phyloP scores from a whole-genome alignment of 2,329 filamentous ascomycete species.

The Ceratocystis cubensis region DNA sequence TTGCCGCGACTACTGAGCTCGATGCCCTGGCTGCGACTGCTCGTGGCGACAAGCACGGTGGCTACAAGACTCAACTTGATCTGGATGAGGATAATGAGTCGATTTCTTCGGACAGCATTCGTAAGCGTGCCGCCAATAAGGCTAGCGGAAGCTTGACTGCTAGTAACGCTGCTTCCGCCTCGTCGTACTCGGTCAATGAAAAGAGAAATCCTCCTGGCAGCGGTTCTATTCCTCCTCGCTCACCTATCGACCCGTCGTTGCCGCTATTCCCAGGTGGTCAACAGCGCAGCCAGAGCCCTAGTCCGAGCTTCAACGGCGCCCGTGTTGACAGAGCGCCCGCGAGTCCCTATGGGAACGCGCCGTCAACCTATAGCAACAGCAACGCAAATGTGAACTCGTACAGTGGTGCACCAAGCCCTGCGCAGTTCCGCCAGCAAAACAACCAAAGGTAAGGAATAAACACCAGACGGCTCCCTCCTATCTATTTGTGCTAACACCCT shows the following conservation, averaged over 20 bases:
- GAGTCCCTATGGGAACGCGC: constrained; percentile 28
- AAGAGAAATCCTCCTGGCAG: constrained; percentile 6
- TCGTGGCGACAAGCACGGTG: constrained; percentile 60
- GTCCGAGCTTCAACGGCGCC: constrained; percentile 24
- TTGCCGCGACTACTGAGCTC: constrained; percentile 66
- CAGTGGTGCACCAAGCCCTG: constrained; percentile 27
- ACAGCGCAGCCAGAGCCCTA: constrained; percentile 28
- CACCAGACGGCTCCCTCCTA: too few species aligned
- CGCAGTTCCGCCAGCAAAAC: constrained; percentile 29
- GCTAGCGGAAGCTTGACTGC: constrained; percentile 26
- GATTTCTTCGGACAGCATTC: constrained; percentile 31
- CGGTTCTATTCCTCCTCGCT: constrained; percentile 25
- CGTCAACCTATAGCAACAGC: constrained; percentile 27
- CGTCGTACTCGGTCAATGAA: constrained; percentile 23
- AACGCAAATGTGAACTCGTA: constrained; percentile 23
- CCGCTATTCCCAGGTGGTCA: constrained; percentile 33
- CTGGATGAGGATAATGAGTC: constrained; percentile 33
- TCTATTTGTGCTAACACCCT: constrained; percentile 5
- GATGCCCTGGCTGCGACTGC: constrained; percentile 83
- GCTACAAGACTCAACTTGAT: constrained; percentile 30
- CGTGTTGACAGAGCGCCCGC: constrained; percentile 25
- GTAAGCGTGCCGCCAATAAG: constrained; percentile 29
- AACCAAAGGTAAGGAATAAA: constrained; percentile 29
- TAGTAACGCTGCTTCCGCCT: constrained; percentile 23
- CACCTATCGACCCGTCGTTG: constrained; percentile 34